These are phyloP conservation scores for Evernia prunastri DNA, from an alignment of 495 filamentous ascomycete species.

Conservation along the genomic window DNA sequence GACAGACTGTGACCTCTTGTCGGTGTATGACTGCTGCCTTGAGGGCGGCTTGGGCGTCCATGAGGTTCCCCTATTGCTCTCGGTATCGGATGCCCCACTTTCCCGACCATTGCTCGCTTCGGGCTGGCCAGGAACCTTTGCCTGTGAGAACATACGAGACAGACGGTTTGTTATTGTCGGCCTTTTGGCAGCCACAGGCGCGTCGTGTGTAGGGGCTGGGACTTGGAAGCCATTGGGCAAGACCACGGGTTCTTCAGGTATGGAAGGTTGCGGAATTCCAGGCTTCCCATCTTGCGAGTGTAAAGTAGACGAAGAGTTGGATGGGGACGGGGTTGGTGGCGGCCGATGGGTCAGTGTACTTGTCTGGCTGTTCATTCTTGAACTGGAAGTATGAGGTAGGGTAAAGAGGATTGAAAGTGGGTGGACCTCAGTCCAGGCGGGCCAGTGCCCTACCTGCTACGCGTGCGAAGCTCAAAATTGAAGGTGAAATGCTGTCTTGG, in stretches of 20 bases:
- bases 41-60: constrained; percentile 29
- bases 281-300: constrained; percentile 27
- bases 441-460: constrained; percentile 22
- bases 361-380: constrained; percentile 25
- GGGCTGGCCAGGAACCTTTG: constrained; percentile 27
- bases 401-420: background rate
- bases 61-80: constrained; percentile 35
- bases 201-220: constrained; percentile 26
- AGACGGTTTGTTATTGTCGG: constrained; percentile 52
- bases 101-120: constrained; percentile 33
- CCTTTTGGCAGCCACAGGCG: constrained; percentile 35
- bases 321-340: constrained; percentile 23
- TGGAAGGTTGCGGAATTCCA: constrained; percentile 12
- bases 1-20: constrained; percentile 37
- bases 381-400: constrained; percentile 3
- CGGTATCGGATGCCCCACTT: constrained; percentile 36
- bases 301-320: constrained; percentile 23
- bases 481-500: background rate
- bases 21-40: constrained; percentile 34
- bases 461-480: constrained; percentile 14
- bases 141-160: constrained; percentile 53
- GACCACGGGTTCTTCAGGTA: constrained; percentile 20
- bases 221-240: constrained; percentile 26
- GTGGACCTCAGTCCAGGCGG: constrained; percentile 21
- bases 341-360: constrained; percentile 22